Base-by-base conservation (phyloP, 2,329 filamentous ascomycete genomes). In the Scedosporium aurantiacum region DNA sequence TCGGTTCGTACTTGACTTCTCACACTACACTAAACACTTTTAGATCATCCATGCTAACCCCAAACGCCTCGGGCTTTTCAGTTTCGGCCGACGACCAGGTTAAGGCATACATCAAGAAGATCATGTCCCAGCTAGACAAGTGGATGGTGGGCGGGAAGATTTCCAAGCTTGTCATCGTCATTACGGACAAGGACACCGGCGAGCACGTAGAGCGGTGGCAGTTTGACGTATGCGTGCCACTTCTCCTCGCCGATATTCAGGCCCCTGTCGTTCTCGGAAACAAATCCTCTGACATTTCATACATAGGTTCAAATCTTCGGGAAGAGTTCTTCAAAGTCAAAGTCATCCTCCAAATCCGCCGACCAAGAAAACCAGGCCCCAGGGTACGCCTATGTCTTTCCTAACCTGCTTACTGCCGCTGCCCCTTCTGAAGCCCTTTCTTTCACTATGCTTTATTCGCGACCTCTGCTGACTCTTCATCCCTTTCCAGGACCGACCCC, bases 131-230 rank as follows among this genome's bases (percentile, higher is more conserved):
- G 75, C 84, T 99, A 63, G 93, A 95, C 78, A 91, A 90, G 72
- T 99, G 94, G 94, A 97, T 97, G 91, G 82, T 91, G 60, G 90
- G 89, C 68, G 91, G 92, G 72, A 97, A 99, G 76, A 97, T 99
- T 72, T 95, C 90, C 60, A 97, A 96, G 75, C 85, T 99, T 12
- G 92, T 99, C 63, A 89, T 99, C 60, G 94, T 99, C 57, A 92
- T 99, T 67, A 97, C 93, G 37, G 90, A 89, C 78, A 97, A 97
- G 75, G 94, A 99, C 74, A 96, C 92, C 0, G 94, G 93, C 65
- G 92, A 97, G 72, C 89, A 96, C 73, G 86, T 99, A 54, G 94
- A 99, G 78, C 82, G 94, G 65, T 99, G 94, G 94, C 93, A 99
- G 73, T 99, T 99, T 70, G 92, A 97, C 73, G 93, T 96, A 73